Conservation (phyloP, 2,329 filamentous ascomycete genomes). For the Chaetomium globosum region DNA sequence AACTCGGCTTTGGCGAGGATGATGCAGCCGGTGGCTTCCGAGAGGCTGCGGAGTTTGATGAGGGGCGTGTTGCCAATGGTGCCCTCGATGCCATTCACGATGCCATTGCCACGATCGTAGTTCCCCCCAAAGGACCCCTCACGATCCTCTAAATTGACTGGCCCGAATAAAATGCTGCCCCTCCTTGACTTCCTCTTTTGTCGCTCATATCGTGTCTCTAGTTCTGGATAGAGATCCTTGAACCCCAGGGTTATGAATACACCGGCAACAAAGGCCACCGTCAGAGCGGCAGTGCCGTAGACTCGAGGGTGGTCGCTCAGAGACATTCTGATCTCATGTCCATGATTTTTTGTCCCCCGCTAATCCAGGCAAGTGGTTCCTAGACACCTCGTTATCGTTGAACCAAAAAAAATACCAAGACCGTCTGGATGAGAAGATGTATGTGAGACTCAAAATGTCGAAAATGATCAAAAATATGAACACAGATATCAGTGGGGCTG, state of each 20-base stretch:
- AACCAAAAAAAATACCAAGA: neutral
- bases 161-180: conserved; percentile 53
- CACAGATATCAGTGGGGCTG: neutral
- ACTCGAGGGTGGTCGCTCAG: conserved; percentile 63
- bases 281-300: conserved; percentile 67
- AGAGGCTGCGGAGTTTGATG: conserved; percentile 81
- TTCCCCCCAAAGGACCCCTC: conserved; percentile 44
- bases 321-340: conserved; percentile 52
- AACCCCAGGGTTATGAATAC: conserved; percentile 74
- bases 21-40: conserved; percentile 80
- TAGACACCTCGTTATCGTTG: too few species aligned
- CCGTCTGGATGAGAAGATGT: neutral
- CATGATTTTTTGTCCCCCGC: conserved; percentile 11
- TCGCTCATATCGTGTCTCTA: conserved; percentile 65
- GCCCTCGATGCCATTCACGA: conserved; percentile 81
- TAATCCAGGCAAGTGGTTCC: too few species aligned
- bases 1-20: conserved; percentile 96
- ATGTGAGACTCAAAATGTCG: neutral
- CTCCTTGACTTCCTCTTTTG: conserved; percentile 44
- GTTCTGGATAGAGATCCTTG: conserved; percentile 77
- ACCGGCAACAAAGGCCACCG: conserved; percentile 75
- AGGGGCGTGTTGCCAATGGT: conserved; percentile 94
- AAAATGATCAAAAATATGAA: neutral
- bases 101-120: conserved; percentile 40
- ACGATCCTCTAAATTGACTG: conserved; percentile 60